These are phyloP conservation scores for Fusarium sp. DNA, from an alignment of 2,329 filamentous ascomycete species.

Conservation along the genomic window DNA sequence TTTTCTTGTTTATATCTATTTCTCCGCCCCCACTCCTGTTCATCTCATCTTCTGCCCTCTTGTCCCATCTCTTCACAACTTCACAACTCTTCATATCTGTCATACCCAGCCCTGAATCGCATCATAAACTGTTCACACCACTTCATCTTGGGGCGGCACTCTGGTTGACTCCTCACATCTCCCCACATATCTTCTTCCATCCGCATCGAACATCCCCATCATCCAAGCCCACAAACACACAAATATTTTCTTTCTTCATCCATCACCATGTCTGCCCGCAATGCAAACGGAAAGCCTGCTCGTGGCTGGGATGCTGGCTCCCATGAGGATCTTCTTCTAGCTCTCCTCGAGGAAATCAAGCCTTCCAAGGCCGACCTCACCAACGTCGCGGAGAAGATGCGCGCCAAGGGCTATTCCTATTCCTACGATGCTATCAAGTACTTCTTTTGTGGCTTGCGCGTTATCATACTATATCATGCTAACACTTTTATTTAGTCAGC, in stretches of 20 bases:
- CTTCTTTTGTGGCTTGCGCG: conserved; percentile 13
- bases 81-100: no score
- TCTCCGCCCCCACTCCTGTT: neutral
- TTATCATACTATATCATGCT: conserved; percentile 13
- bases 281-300: conserved; percentile 39
- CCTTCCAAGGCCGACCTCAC: conserved; percentile 53
- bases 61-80: neutral
- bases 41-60: conserved; percentile 9
- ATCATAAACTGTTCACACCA: neutral
- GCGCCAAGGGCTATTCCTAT: conserved; percentile 55
- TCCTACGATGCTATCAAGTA: conserved; percentile 59
- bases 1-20: neutral
- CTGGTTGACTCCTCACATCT: neutral
- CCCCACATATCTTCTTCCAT: neutral
- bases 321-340: conserved; percentile 57
- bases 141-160: neutral
- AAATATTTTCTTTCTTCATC: neutral
- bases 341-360: conserved; percentile 54
- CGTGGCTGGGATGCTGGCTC: conserved; percentile 55
- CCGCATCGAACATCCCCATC: conserved; percentile 2
- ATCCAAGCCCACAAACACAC: neutral
- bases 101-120: no score
- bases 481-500: conserved; percentile 55
- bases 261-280: conserved; percentile 16
- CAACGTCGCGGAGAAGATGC: conserved; percentile 51